These are phyloP conservation scores for Penicillium janthinellum DNA, from an alignment of 2,329 filamentous ascomycete genomes.

Conservation along the genomic window DNA sequence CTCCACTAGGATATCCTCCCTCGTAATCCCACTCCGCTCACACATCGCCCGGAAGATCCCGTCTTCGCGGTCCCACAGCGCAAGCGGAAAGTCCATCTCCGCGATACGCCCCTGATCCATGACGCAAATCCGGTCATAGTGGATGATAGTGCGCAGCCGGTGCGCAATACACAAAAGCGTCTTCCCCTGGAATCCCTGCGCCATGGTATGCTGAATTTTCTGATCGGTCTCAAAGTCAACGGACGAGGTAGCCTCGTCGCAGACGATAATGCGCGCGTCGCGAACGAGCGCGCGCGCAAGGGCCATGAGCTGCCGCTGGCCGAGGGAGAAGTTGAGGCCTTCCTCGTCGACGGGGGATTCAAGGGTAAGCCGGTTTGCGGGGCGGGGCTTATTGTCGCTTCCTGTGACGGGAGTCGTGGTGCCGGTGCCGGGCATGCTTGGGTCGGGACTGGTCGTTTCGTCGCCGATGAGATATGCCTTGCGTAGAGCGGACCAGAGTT, in stretches of 20 bases:
- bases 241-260: conserved; percentile 90
- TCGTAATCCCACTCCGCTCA: conserved; percentile 74
- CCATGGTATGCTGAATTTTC: conserved; percentile 90
- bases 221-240: conserved; percentile 97
- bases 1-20: conserved; percentile 40
- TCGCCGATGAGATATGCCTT: conserved; percentile 51
- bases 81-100: conserved; percentile 77
- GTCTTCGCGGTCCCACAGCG: conserved; percentile 67
- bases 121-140: conserved; percentile 93
- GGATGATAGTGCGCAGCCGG: conserved; percentile 85
- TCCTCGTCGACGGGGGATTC: conserved; percentile 89
- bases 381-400: conserved; percentile 45
- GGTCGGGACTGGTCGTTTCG: conserved; percentile 47
- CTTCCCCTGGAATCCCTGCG: conserved; percentile 78
- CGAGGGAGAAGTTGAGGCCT: conserved; percentile 92
- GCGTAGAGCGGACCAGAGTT: conserved; percentile 51
- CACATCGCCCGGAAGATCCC: conserved; percentile 91
- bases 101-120: conserved; percentile 90
- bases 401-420: conserved; percentile 38
- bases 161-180: conserved; percentile 93
- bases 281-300: conserved; percentile 87
- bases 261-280: conserved; percentile 87
- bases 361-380: conserved; percentile 48
- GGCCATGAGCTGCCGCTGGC: conserved; percentile 93
- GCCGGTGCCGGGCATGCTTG: conserved; percentile 36